phyloP scores from a whole-genome alignment of 1,284 basidiomycete species.

The Prillingera fragicola region DNA sequence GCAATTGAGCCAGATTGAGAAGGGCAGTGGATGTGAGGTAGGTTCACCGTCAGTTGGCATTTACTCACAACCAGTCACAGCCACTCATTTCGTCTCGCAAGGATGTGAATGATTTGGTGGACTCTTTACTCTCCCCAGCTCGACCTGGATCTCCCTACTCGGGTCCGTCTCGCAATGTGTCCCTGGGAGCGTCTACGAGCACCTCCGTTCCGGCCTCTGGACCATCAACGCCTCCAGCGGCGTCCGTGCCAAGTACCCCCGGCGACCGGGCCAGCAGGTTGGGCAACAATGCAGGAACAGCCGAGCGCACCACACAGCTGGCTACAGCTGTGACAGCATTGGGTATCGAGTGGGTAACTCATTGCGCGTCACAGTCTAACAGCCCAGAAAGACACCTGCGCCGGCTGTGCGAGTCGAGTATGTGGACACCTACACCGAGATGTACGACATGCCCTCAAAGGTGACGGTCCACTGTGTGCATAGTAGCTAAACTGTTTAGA shows the following conservation, averaged over 20 bases:
- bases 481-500: slow-evolving; percentile 1
- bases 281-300: slow-evolving; percentile 44
- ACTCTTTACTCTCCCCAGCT: slow-evolving; percentile 53
- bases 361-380: not conserved
- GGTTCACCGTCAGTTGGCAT: not conserved
- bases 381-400: slow-evolving; percentile 41
- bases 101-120: slow-evolving; percentile 66
- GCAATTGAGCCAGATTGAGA: slow-evolving; percentile 28
- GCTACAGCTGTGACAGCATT: not conserved
- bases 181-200: not conserved
- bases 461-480: slow-evolving; percentile 47
- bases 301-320: not conserved
- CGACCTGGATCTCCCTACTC: slow-evolving; percentile 11
- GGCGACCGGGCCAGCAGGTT: slow-evolving; percentile 41
- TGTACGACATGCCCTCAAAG: slow-evolving; percentile 83
- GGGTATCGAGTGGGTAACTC: not conserved
- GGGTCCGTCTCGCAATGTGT: not conserved
- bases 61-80: slow-evolving; percentile 8
- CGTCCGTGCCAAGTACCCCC: slow-evolving; percentile 68
- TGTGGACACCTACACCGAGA: slow-evolving; percentile 76
- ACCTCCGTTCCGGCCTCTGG: not conserved
- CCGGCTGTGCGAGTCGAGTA: slow-evolving; percentile 57
- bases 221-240: slow-evolving; percentile 18
- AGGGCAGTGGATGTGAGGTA: slow-evolving; percentile 2
- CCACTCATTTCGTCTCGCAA: slow-evolving; percentile 34